phyloP scores from a whole-genome alignment of 306 rosid genomes.

The Delonix regia region DNA sequence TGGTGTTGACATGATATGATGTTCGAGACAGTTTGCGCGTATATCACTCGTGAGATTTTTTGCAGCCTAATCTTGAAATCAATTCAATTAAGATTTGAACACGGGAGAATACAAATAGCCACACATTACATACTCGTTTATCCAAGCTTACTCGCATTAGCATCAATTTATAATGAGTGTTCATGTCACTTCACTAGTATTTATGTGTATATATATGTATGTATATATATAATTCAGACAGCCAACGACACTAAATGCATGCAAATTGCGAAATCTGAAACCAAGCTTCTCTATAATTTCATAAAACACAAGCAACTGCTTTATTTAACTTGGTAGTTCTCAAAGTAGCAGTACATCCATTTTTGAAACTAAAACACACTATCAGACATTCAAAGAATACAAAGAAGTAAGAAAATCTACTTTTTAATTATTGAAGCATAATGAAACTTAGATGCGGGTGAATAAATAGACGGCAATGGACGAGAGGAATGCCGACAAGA shows the following conservation, averaged over 20 bases:
- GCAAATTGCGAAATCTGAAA: neutral
- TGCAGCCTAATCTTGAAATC: no score
- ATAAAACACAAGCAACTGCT: neutral
- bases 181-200: no score
- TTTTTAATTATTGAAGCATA: neutral
- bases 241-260: neutral
- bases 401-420: neutral
- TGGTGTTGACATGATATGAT: no score
- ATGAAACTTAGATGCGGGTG: neutral
- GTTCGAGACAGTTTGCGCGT: no score
- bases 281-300: neutral
- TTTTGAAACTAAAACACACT: neutral
- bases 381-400: neutral
- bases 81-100: no score
- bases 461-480: conserved; percentile 1
- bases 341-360: neutral
- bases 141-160: no score
- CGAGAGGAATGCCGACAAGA: conserved; percentile 10
- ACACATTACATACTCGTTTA: no score
- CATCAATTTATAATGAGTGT: no score
- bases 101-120: no score
- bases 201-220: no score
- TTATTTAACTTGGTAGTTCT: neutral
- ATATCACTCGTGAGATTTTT: no score
- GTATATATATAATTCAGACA: neutral